These are phyloP conservation scores for Verticillium dahliae DNA, from an alignment of 2,329 filamentous ascomycete genomes.

Conservation along the genomic window DNA sequence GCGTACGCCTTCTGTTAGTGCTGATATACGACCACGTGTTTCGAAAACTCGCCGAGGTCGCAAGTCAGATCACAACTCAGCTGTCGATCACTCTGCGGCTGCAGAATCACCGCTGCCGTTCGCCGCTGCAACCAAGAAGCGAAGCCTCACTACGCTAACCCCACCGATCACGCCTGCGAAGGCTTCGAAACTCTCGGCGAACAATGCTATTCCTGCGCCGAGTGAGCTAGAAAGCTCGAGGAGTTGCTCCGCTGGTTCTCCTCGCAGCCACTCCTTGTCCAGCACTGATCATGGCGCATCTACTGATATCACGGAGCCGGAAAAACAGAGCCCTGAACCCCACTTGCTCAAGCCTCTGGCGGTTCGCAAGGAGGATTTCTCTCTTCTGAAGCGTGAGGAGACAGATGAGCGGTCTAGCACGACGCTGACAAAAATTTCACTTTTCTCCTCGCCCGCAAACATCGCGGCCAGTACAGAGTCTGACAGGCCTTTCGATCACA, in stretches of 20 bases:
- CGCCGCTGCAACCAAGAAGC: slow-evolving; percentile 21
- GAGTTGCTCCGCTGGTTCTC: slow-evolving; percentile 28
- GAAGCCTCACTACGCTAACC: slow-evolving; percentile 37
- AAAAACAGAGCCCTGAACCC: slow-evolving; percentile 36
- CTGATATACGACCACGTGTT: slow-evolving; percentile 46
- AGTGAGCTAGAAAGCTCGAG: slow-evolving; percentile 24
- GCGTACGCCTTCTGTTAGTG: slow-evolving; percentile 48
- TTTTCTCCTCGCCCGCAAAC: background rate
- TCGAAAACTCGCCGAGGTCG: slow-evolving; percentile 26
- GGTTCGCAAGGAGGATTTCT: slow-evolving; percentile 14
- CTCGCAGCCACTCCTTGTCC: slow-evolving; percentile 20
- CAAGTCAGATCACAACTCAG: slow-evolving; percentile 1
- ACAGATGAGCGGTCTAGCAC: slow-evolving; percentile 11
- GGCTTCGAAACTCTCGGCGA: slow-evolving; percentile 31
- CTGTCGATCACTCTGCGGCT: background rate
- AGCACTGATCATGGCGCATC: slow-evolving; percentile 23
- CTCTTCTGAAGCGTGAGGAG: slow-evolving; percentile 23
- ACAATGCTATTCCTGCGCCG: slow-evolving; percentile 20
- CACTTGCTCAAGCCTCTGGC: slow-evolving; percentile 26
- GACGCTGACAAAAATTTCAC: slow-evolving; percentile 9
- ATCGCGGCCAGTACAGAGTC: background rate
- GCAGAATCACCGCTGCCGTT: slow-evolving; percentile 7
- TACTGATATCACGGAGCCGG: slow-evolving; percentile 44
- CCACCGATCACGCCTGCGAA: slow-evolving; percentile 52
- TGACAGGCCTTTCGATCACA: no score